Evolutionary conservation across 106 monocot genomes (phyloP).

Genomic region (Posidonia australis): DNA sequence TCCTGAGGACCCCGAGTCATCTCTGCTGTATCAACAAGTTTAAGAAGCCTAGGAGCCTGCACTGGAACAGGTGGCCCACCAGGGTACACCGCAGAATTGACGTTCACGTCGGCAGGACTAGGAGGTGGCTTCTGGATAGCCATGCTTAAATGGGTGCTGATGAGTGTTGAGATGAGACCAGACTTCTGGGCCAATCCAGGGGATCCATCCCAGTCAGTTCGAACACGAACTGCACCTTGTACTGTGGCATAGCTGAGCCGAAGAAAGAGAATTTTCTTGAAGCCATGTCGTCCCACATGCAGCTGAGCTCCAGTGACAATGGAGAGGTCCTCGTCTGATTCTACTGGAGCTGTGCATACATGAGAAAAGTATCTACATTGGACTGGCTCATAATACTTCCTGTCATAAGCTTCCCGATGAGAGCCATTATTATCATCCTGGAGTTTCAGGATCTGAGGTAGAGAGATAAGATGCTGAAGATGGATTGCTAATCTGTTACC

Average conservation of each 20-base stretch:
- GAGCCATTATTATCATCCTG: constrained; percentile 27
- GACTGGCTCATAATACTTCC: constrained; percentile 48
- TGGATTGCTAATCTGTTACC: constrained; percentile 71
- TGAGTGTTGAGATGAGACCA: constrained; percentile 56
- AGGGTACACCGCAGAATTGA: constrained; percentile 70
- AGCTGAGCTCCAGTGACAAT: constrained; percentile 77
- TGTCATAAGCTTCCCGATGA: constrained; percentile 31
- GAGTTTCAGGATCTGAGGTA: constrained; percentile 47
- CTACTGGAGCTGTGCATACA: constrained; percentile 65
- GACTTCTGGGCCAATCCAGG: constrained; percentile 56
- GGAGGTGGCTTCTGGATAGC: constrained; percentile 46
- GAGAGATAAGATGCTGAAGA: constrained; percentile 66
- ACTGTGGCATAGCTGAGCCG: constrained; percentile 48
- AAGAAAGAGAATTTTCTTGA: constrained; percentile 75
- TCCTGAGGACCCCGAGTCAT: constrained; percentile 77
- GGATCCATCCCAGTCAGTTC: constrained; percentile 68
- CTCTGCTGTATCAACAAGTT: constrained; percentile 59
- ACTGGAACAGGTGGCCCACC: constrained; percentile 63
- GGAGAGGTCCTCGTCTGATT: constrained; percentile 45
- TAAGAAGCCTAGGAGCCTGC: constrained; percentile 51
- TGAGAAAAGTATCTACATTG: constrained; percentile 63
- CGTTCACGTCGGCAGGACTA: constrained; percentile 48
- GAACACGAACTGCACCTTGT: constrained; percentile 19
- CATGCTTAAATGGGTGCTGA: constrained; percentile 59
- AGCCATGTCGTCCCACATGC: constrained; percentile 40